These are phyloP conservation scores for Nemania bipapillata DNA, from an alignment of 2,329 filamentous ascomycete genomes.

Conservation along the genomic window DNA sequence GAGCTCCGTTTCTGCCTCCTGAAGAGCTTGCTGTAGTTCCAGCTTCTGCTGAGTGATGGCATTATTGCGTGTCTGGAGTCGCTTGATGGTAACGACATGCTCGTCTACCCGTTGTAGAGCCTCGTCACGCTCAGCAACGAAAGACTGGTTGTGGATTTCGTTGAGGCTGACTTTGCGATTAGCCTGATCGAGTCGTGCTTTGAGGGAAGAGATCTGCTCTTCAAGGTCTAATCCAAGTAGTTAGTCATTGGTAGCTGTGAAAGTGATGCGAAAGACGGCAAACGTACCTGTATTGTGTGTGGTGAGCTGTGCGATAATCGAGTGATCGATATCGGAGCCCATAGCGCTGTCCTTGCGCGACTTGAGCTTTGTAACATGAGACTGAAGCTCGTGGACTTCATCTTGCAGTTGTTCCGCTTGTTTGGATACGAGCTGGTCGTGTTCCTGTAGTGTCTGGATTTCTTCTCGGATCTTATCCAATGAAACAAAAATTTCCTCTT, in stretches of 20 bases:
- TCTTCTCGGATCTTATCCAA: slow-evolving; percentile 71
- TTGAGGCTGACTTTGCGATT: slow-evolving; percentile 71
- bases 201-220: slow-evolving; percentile 68
- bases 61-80: slow-evolving; percentile 54
- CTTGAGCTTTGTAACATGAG: slow-evolving; percentile 59
- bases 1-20: slow-evolving; percentile 45
- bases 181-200: slow-evolving; percentile 70
- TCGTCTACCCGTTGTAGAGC: slow-evolving; percentile 71
- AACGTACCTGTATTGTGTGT: slow-evolving; percentile 68
- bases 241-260: slow-evolving; percentile 32
- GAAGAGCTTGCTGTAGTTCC: slow-evolving; percentile 56
- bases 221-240: slow-evolving; percentile 61
- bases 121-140: slow-evolving; percentile 72
- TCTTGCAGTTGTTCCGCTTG: slow-evolving; percentile 65
- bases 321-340: slow-evolving; percentile 58
- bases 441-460: slow-evolving; percentile 65
- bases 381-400: slow-evolving; percentile 63
- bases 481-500: slow-evolving; percentile 69
- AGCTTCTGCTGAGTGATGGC: slow-evolving; percentile 58
- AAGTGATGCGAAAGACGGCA: not conserved
- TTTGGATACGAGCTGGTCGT: slow-evolving; percentile 65
- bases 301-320: slow-evolving; percentile 58
- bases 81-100: slow-evolving; percentile 61
- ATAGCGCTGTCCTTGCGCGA: slow-evolving; percentile 58
- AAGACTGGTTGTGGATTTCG: slow-evolving; percentile 71